Base-by-base conservation (phyloP, 805 yeast species). In the Jamesozyma jinghongensis region DNA sequence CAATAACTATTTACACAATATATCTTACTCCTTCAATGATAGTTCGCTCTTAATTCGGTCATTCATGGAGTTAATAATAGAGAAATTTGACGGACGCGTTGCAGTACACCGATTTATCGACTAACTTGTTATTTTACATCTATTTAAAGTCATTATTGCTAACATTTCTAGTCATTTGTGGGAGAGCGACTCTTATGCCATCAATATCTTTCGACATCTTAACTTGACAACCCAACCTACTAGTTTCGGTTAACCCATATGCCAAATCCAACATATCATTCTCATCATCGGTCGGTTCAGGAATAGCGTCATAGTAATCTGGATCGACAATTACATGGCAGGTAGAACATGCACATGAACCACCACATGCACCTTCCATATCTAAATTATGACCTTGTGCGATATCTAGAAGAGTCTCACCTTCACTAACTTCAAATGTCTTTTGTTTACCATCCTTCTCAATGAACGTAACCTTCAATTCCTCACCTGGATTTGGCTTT, bases 301-400 rank as follows among this genome's bases (percentile, higher is more conserved):
- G 95, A 48, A 92, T 75, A 37, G 68, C 74, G 57, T 92, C 98
- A 64, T 86, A 92, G 60, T 69, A 87, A 35, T 83, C 96, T 1
- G 98, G 97, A 59, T 92, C 98, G 31, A 92, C 87, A 38, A 92
- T 90, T 40, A 92, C 81, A 65, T 92, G 98, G 59, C 98, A 92
- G 0, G 98, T 92, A 4, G 97, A 87, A 61, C 98, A 92, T 1
- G 98, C 98, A 70, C 98, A 92, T 3, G 97, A 86, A 3, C 97
- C 98, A 18, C 98, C 98, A 65, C 98, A 92, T 0, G 98, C 98
- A 34, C 85, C 95, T 61, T 92, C 98, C 92, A 92, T 88, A 50
- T 92, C 98, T 43, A 92, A 63, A 53, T 88, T 82, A 57, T 88
- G 66, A 3, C 92, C 94, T 65, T 92, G 97, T 5, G 97, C 98